Evolutionary conservation across 2,329 filamentous ascomycete genomes (phyloP).

Genomic region (Bipolaris cookei): DNA sequence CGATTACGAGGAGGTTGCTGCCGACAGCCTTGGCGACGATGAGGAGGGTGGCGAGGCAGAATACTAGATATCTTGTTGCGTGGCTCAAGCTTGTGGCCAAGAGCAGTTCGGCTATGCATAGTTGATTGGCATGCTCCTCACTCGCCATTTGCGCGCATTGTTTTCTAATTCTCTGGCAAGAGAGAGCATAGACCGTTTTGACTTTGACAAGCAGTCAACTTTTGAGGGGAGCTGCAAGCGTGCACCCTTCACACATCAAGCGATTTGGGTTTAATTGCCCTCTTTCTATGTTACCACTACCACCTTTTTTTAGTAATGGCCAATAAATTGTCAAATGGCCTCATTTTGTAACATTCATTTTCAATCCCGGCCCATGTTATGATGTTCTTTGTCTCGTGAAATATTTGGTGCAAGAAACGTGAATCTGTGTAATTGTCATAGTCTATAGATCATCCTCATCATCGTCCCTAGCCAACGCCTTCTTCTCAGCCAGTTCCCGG

Average conservation of each 20-base stretch:
- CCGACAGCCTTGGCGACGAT: constrained; percentile 86
- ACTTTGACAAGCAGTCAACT: constrained; percentile 28
- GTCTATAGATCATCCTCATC: constrained; percentile 22
- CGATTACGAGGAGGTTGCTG: constrained; percentile 95
- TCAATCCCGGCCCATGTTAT: background rate
- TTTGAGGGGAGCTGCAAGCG: constrained; percentile 27
- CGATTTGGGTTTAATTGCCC: constrained; percentile 33
- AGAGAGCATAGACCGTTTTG: constrained; percentile 23
- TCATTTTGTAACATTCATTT: background rate
- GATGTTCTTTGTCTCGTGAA: background rate
- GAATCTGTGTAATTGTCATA: too few relatives aligned
- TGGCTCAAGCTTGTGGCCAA: constrained; percentile 26
- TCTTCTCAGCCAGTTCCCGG: constrained; percentile 76
- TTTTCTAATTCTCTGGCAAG: constrained; percentile 1
- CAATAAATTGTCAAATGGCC: constrained; percentile 30
- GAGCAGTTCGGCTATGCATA: constrained; percentile 34
- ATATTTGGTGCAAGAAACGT: too few relatives aligned
- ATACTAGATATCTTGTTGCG: constrained; percentile 67
- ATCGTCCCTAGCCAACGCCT: constrained; percentile 62
- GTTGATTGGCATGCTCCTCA: constrained; percentile 34
- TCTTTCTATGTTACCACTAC: constrained; percentile 36
- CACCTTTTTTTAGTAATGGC: constrained; percentile 33
- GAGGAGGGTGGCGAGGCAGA: constrained; percentile 87
- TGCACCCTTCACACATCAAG: constrained; percentile 27
- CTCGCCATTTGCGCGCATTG: constrained; percentile 29